Percentiles rank a stretch among this genome's conserved stretches.
Conservation (phyloP, 2,329 filamentous ascomycete genomes). For the Xylaria sp. region DNA sequence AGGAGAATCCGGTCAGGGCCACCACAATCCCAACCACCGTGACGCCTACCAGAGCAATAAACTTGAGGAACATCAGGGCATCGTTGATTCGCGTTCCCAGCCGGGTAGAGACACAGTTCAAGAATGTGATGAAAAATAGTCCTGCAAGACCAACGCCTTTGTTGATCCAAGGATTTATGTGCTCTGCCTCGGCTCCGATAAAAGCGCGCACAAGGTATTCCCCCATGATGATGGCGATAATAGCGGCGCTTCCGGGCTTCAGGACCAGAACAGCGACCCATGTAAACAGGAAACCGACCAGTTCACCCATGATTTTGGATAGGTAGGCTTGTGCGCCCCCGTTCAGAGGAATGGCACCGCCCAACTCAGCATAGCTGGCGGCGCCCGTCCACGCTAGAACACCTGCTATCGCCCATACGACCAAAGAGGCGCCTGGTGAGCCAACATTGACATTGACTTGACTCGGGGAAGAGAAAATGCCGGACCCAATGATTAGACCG, state of each 20-base stretch:
- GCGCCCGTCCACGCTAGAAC: constrained; percentile 95
- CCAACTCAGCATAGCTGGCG: constrained; percentile 93
- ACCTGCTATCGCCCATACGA: constrained; percentile 95
- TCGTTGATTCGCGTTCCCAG: constrained; percentile 89
- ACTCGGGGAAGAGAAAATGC: constrained; percentile 94
- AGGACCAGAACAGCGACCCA: constrained; percentile 96
- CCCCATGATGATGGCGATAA: constrained; percentile 97
- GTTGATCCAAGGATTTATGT: constrained; percentile 86
- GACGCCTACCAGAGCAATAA: constrained; percentile 86
- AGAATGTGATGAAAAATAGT: constrained; percentile 78
- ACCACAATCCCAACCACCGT: constrained; percentile 91
- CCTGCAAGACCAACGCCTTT: constrained; percentile 86
- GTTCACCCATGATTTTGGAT: constrained; percentile 94
- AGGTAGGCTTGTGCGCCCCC: constrained; percentile 94
- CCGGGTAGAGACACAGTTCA: constrained; percentile 93
- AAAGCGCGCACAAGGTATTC: constrained; percentile 93
- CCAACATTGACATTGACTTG: constrained; percentile 93
- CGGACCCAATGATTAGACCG: constrained; percentile 93
- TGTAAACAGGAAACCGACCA: constrained; percentile 92
- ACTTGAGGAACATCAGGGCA: constrained; percentile 96
- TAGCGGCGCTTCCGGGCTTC: constrained; percentile 92
- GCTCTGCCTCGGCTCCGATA: constrained; percentile 85
- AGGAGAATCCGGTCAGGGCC: constrained; percentile 84
- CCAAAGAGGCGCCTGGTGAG: constrained; percentile 86
- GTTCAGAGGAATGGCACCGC: constrained; percentile 94